These are phyloP conservation scores for Ustilago hordei DNA, from an alignment of 1,284 basidiomycete species.

Conservation along the genomic window DNA sequence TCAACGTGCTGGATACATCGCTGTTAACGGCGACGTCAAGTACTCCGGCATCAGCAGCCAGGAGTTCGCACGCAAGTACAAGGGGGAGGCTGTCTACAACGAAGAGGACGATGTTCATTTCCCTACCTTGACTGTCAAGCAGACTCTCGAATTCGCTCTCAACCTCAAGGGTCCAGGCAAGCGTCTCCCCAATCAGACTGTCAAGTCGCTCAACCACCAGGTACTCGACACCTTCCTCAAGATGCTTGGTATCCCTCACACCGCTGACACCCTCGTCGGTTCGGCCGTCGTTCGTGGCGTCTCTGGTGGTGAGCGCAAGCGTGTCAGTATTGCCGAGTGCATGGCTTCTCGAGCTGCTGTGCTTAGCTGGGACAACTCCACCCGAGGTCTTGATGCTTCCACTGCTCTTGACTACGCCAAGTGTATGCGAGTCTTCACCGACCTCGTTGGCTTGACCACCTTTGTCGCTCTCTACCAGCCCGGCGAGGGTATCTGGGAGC, in stretches of 20 bases:
- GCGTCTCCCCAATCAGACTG: constrained; percentile 57
- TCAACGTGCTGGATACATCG: constrained; percentile 70
- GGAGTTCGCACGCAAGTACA: constrained; percentile 71
- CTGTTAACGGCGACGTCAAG: constrained; percentile 64
- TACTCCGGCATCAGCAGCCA: constrained; percentile 73
- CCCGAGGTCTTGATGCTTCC: constrained; percentile 56
- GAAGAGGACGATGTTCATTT: constrained; percentile 59
- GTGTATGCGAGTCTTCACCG: constrained; percentile 69
- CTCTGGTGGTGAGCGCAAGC: constrained; percentile 63
- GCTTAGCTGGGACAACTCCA: constrained; percentile 71
- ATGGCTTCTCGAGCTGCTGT: constrained; percentile 70
- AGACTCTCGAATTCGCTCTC: constrained; percentile 59
- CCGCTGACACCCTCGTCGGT: constrained; percentile 57
- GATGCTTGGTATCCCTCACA: constrained; percentile 56
- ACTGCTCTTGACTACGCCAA: constrained; percentile 64
- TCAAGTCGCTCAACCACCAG: constrained; percentile 42
- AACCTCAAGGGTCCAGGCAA: constrained; percentile 48
- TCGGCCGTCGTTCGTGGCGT: constrained; percentile 70
- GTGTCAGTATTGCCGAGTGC: constrained; percentile 57
- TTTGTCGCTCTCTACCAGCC: constrained; percentile 73
- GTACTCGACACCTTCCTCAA: constrained; percentile 65
- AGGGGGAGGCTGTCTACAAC: constrained; percentile 57
- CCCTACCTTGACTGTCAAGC: constrained; percentile 56
- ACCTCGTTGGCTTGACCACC: constrained; percentile 57
- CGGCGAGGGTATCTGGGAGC: constrained; percentile 75